Conservation (phyloP, 2,329 filamentous ascomycete genomes). For the Aurifilum marmelostoma region DNA sequence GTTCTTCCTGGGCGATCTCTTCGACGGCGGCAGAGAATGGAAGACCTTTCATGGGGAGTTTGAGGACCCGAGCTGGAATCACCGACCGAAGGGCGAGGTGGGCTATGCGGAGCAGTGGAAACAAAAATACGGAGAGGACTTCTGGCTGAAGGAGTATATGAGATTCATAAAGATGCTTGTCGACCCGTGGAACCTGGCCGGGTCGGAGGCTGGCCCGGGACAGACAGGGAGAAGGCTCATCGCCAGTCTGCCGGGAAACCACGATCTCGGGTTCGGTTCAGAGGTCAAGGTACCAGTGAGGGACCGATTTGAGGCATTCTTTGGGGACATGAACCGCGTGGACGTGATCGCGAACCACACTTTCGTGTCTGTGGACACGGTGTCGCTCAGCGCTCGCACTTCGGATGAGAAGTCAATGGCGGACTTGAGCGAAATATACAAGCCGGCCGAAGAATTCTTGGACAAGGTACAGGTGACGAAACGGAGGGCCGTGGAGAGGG, state of each 20-base stretch:
- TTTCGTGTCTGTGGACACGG: constrained; percentile 86
- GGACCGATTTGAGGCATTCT: constrained; percentile 82
- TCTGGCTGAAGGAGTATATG: constrained; percentile 84
- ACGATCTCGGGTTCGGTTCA: constrained; percentile 88
- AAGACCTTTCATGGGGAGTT: constrained; percentile 67
- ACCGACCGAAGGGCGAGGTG: constrained; percentile 56
- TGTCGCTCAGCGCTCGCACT: constrained; percentile 78
- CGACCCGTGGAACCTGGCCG: constrained; percentile 64
- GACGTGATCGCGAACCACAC: constrained; percentile 95
- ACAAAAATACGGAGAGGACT: constrained; percentile 75
- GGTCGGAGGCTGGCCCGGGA: constrained; percentile 57
- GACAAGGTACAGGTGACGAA: constrained; percentile 67
- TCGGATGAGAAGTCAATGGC: constrained; percentile 55
- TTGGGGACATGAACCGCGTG: constrained; percentile 88
- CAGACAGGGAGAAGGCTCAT: constrained; percentile 77
- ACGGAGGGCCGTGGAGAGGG: constrained; percentile 67
- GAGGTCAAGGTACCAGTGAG: constrained; percentile 81
- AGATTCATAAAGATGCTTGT: constrained; percentile 89
- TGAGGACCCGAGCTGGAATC: constrained; percentile 61
- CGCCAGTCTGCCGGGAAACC: constrained; percentile 87
- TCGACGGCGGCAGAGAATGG: constrained; percentile 97
- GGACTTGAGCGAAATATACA: constrained; percentile 68
- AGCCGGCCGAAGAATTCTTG: constrained; percentile 77
- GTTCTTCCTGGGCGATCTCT: constrained; percentile 90
- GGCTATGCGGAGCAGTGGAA: constrained; percentile 67